Percentiles rank a stretch among this genome's conserved stretches.
phyloP scores from a whole-genome alignment of 768 basidiomycete genomes.

The Pleurotus djamor region DNA sequence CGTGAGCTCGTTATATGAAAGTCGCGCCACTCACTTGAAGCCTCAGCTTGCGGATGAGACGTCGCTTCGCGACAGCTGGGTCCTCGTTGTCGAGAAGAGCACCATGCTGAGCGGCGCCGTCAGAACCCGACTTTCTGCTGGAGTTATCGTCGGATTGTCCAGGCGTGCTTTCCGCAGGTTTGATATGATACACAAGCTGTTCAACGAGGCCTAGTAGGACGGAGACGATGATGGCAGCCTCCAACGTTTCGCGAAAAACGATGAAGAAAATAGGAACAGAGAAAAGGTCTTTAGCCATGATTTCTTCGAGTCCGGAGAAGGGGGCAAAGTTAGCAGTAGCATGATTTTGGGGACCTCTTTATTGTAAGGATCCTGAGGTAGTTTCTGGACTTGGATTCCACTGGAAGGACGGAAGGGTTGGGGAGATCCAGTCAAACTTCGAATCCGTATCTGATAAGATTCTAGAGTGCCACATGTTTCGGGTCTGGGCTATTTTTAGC shows the following conservation, averaged over 20 bases:
- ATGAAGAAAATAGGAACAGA: constrained; percentile 95
- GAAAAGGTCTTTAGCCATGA: constrained; percentile 76
- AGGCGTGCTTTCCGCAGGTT: constrained; percentile 3
- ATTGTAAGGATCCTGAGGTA: neutral
- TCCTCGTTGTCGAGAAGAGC: constrained; percentile 19
- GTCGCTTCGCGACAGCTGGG: constrained; percentile 29
- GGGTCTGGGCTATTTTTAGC: neutral
- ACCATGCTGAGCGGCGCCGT: constrained; percentile 16
- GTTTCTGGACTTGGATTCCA: constrained; percentile 1
- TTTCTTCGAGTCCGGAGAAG: constrained; percentile 6
- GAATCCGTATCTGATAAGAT: constrained; percentile 13
- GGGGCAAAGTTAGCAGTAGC: constrained; percentile 8
- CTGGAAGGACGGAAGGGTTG: neutral
- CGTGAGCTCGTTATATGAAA: neutral
- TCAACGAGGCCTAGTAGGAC: constrained; percentile 91
- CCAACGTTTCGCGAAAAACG: constrained; percentile 92
- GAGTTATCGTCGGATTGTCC: constrained; percentile 15
- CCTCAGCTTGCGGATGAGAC: constrained; percentile 65
- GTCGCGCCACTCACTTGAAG: constrained; percentile 43
- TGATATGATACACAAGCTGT: constrained; percentile 58
- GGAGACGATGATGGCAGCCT: constrained; percentile 89
- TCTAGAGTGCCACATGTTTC: constrained; percentile 2
- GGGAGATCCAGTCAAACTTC: neutral
- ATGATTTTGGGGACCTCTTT: neutral
- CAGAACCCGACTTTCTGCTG: constrained; percentile 22